Base-by-base conservation (phyloP, 208 protist genomes). In the Angomonas ambiguus region DNA sequence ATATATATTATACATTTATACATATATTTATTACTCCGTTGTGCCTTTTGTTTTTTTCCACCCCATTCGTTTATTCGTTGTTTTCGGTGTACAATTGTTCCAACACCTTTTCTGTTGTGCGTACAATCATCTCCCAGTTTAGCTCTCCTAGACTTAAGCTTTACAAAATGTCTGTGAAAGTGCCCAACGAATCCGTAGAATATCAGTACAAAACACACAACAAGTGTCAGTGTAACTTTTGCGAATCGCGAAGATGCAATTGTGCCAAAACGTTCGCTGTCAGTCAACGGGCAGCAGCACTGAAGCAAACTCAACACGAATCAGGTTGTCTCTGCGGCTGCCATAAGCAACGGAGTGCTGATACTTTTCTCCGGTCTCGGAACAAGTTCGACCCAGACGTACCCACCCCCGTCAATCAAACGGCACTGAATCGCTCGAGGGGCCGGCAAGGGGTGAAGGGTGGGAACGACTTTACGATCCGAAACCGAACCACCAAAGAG, bases 221-320 rank as follows among this genome's bases (percentile, higher is more conserved):
- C 48, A 74, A 93, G 69, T 95, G 89, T 71, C 82, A 91, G 66
- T 95, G 89, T 57, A 84, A 93, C 75, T 95, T 92, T 74, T 95
- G 89, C 74, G 67, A 74, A 72, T 92, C 76, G 57, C 85, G 89
- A 35, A 81, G 89, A 35, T 73, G 64, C 51, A 74, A 91, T 33
- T 88, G 91, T 33, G 85, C 76, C 1, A 95, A 93, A 73, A 92
- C 91, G 80, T 69, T 75, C 65, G 76, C 72, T 10, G 76, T 87
- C 24, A 87, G 74, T 62, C 76, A 81, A 63, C 31, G 38, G 5
- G 68, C 80, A 2, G 53, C 49, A 3, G 59, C 73, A 28, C 64
- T 80, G n/a, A n/a, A n/a, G n/a, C n/a, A n/a, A n/a, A n/a, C n/a
- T n/a, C n/a, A n/a, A n/a, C n/a, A n/a, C n/a, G n/a, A n/a, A n/a